Conservation (phyloP, 768 basidiomycete species). For the Tricholoma terreum region DNA sequence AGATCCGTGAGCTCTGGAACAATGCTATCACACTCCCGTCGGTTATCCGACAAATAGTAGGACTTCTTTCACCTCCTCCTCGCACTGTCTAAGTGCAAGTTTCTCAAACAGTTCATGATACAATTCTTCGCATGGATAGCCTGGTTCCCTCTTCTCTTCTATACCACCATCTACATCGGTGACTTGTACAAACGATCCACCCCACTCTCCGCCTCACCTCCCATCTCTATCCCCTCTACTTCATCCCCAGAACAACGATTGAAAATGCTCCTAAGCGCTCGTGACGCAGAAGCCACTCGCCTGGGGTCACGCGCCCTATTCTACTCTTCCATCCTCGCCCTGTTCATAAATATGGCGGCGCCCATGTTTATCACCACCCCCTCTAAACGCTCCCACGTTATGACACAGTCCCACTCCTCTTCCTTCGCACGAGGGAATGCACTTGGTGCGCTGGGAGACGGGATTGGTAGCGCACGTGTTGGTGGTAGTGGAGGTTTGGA, state of each 20-base stretch:
- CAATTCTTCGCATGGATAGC: slow-evolving; percentile 85
- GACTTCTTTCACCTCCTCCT: slow-evolving; percentile 24
- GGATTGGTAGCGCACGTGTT: slow-evolving; percentile 2
- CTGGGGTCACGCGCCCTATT: slow-evolving; percentile 84
- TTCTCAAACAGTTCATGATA: slow-evolving; percentile 57
- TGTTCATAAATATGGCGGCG: slow-evolving; percentile 64
- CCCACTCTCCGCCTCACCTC: slow-evolving; percentile 19
- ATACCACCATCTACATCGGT: slow-evolving; percentile 82
- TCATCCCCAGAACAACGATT: not conserved
- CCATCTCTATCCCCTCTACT: slow-evolving; percentile 16
- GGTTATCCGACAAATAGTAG: slow-evolving; percentile 76
- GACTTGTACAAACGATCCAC: slow-evolving; percentile 71
- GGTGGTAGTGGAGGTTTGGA: not conserved
- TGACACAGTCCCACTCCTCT: not conserved
- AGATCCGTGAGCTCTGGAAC: slow-evolving; percentile 66
- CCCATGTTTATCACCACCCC: slow-evolving; percentile 55
- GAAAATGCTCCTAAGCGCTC: slow-evolving; percentile 17
- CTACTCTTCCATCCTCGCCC: slow-evolving; percentile 66
- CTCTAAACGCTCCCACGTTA: not conserved
- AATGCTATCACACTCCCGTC: slow-evolving; percentile 68
- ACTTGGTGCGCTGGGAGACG: slow-evolving; percentile 8
- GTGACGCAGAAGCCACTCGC: slow-evolving; percentile 72
- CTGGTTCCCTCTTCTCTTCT: slow-evolving; percentile 93
- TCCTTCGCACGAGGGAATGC: not conserved
- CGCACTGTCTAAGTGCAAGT: not conserved